phyloP scores from a whole-genome alignment of 192 early-diverging fungal species.

The Entomortierella parvispora region DNA sequence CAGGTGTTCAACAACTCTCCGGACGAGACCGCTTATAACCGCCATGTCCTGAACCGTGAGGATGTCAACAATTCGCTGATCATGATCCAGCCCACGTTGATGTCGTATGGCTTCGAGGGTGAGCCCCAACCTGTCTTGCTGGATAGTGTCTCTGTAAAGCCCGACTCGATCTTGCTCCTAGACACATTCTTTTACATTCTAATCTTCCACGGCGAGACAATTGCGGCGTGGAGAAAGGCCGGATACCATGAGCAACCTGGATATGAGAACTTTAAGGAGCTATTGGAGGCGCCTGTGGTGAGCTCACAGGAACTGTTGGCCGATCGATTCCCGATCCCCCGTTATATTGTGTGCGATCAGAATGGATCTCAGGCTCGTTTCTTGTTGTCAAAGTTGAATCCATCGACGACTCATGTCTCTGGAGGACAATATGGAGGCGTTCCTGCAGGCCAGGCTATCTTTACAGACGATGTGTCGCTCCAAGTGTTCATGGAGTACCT shows the following conservation, averaged over 20 bases:
- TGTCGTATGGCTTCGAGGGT: constrained; percentile 89
- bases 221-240: constrained; percentile 96
- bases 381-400: constrained; percentile 97
- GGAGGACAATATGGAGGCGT: constrained; percentile 72
- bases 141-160: constrained; percentile 98
- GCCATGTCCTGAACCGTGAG: constrained; percentile 95
- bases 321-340: constrained; percentile 96
- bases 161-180: constrained; percentile 90
- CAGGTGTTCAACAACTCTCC: constrained; percentile 99
- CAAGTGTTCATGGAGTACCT: constrained; percentile 98
- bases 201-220: constrained; percentile 98
- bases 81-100: constrained; percentile 99
- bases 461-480: constrained; percentile 98
- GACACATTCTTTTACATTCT: constrained; percentile 99
- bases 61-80: constrained; percentile 97
- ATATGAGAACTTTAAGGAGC: constrained; percentile 94
- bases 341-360: constrained; percentile 98
- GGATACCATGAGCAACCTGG: constrained; percentile 95
- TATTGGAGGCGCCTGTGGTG: constrained; percentile 88
- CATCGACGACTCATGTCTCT: constrained; percentile 94
- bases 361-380: constrained; percentile 98
- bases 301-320: constrained; percentile 91
- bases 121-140: constrained; percentile 91
- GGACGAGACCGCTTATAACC: constrained; percentile 95
- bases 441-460: constrained; percentile 85